Percentiles rank a stretch among this genome's conserved stretches.
These are phyloP conservation scores for Perkinsus olseni DNA, from an alignment of 169 alveolate species.

Conservation along the genomic window DNA sequence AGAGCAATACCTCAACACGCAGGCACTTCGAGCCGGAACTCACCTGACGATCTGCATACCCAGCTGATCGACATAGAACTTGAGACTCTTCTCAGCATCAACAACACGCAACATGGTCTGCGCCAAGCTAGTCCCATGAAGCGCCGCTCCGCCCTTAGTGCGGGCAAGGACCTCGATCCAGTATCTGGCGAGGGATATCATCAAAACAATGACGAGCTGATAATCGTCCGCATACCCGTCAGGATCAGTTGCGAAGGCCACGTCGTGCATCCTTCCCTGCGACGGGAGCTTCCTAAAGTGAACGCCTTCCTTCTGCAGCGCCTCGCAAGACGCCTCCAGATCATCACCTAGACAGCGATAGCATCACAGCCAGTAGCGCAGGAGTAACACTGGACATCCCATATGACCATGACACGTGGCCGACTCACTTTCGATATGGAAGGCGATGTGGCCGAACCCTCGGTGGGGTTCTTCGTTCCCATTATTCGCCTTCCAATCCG, in stretches of 20 bases:
- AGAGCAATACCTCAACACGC: neutral
- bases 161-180: constrained; percentile 53
- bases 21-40: neutral
- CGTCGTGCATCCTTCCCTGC: constrained; percentile 36
- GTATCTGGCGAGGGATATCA: neutral
- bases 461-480: constrained; percentile 55
- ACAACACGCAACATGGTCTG: constrained; percentile 44
- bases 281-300: constrained; percentile 40
- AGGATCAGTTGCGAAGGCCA: constrained; percentile 48
- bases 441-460: constrained; percentile 65
- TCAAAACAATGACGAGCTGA: neutral
- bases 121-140: constrained; percentile 20
- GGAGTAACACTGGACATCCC: no score
- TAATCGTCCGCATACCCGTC: constrained; percentile 22
- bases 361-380: neutral
- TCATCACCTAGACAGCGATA: constrained; percentile 11
- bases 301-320: constrained; percentile 30
- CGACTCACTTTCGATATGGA: constrained; percentile 40
- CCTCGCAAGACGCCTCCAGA: constrained; percentile 21
- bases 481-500: constrained; percentile 33
- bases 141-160: neutral
- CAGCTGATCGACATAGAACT: constrained; percentile 32
- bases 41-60: constrained; percentile 33
- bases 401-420: no score
- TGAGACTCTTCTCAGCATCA: constrained; percentile 35